phyloP scores from a whole-genome alignment of 768 basidiomycete species.

The Hygrocybe coccinea region DNA sequence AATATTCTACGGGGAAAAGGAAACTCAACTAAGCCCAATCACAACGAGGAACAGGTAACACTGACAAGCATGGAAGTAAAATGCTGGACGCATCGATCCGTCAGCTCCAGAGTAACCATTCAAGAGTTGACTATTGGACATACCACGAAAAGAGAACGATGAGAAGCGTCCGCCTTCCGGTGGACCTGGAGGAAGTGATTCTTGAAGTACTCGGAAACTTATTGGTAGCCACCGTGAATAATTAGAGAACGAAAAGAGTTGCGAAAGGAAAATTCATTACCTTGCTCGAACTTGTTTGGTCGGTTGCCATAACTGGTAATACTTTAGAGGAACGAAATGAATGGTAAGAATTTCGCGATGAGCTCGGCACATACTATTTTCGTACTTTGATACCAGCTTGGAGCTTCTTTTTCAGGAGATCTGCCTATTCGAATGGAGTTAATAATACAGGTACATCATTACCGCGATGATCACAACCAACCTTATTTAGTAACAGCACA shows the following conservation, averaged over 20 bases:
- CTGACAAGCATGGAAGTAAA: constrained; percentile 67
- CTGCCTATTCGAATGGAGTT: constrained; percentile 43
- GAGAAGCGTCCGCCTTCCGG: constrained; percentile 54
- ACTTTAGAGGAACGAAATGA: constrained; percentile 31
- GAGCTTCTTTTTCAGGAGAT: constrained; percentile 69
- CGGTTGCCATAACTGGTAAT: constrained; percentile 76
- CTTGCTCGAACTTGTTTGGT: constrained; percentile 58
- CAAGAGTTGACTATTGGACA: constrained; percentile 27
- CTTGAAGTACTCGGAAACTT: constrained; percentile 74
- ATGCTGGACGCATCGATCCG: constrained; percentile 39
- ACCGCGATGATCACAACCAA: too few relatives aligned
- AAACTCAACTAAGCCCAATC: constrained; percentile 3
- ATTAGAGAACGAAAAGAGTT: not conserved
- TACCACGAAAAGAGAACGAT: constrained; percentile 61
- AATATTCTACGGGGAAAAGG: constrained; percentile 47
- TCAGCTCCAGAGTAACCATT: not conserved
- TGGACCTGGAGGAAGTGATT: constrained; percentile 79
- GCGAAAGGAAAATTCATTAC: not conserved
- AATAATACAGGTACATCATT: too few relatives aligned
- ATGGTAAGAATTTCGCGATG: constrained; percentile 2
- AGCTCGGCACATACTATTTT: constrained; percentile 58
- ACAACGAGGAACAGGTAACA: not conserved
- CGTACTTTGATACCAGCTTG: constrained; percentile 61
- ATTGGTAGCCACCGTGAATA: not conserved
- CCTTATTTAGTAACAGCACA: constrained; percentile 78